These are phyloP conservation scores for Citrullus colocynthis DNA, from an alignment of 306 rosid genomes.

Conservation along the genomic window DNA sequence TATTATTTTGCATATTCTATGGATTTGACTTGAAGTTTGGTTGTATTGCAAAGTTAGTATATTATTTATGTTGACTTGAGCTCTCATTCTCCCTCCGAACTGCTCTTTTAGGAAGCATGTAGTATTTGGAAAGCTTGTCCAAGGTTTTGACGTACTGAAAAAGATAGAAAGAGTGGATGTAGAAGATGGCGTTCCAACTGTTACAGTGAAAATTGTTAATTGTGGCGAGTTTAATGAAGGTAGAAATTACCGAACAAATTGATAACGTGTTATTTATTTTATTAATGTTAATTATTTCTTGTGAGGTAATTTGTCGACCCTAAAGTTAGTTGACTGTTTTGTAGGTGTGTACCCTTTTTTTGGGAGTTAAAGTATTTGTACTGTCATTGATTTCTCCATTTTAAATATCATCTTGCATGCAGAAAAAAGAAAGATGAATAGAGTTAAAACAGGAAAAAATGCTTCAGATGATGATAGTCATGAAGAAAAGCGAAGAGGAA, in stretches of 20 bases:
- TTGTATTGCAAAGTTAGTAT: background rate
- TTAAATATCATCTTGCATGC: background rate
- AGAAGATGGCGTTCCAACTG: slow-evolving; percentile 68
- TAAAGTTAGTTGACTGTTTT: background rate
- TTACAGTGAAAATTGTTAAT: slow-evolving; percentile 76
- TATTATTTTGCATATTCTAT: background rate
- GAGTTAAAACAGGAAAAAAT: slow-evolving; percentile 31
- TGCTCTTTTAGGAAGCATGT: slow-evolving; percentile 59
- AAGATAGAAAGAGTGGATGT: slow-evolving; percentile 76
- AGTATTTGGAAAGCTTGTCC: slow-evolving; percentile 83
- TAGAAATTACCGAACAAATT: slow-evolving; percentile 13
- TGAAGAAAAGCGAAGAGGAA: slow-evolving; percentile 42
- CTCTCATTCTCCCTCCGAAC: background rate
- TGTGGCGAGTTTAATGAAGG: slow-evolving; percentile 84
- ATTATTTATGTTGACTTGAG: background rate
- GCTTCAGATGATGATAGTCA: slow-evolving; percentile 40
- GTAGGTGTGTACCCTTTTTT: background rate
- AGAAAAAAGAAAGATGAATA: slow-evolving; percentile 49
- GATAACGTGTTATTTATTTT: background rate
- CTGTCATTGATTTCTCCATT: background rate
- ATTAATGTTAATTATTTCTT: background rate
- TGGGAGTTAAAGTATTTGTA: background rate
- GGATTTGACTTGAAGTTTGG: background rate
- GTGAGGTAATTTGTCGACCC: background rate
- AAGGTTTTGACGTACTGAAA: slow-evolving; percentile 50